Evolutionary conservation across 169 alveolate genomes (phyloP).

Genomic region (Plasmodium reichenowi): DNA sequence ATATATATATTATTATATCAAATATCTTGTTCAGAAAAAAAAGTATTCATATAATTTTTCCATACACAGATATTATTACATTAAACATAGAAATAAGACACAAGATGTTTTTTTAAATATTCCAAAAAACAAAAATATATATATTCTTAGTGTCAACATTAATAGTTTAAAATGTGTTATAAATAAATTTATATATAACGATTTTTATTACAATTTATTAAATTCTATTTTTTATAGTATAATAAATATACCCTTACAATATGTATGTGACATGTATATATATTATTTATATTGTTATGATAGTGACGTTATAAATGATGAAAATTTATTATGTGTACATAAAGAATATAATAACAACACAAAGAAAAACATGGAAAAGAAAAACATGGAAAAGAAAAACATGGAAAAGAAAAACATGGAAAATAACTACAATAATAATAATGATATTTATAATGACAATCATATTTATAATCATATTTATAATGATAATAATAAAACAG

Average conservation of each 20-base stretch:
- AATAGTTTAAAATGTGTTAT: background rate
- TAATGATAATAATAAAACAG: background rate
- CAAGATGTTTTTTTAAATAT: no score
- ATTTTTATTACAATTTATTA: conserved; percentile 18
- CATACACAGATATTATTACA: background rate
- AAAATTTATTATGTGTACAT: no score
- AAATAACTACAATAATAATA: background rate
- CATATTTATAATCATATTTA: no score
- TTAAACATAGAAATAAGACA: no score
- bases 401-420: no score
- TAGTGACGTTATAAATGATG: background rate
- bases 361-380: background rate
- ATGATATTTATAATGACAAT: no score
- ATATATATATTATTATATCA: no score
- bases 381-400: no score
- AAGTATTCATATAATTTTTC: conserved; percentile 16
- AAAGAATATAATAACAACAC: no score
- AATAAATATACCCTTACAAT: background rate
- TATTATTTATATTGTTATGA: background rate
- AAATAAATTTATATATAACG: conserved; percentile 7
- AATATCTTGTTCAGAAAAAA: no score
- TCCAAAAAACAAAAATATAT: no score
- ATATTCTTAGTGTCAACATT: background rate
- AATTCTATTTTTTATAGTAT: conserved; percentile 21
- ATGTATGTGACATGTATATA: conserved; percentile 2